Conservation (phyloP, 495 filamentous ascomycete species). For the Thozetella sp. region DNA sequence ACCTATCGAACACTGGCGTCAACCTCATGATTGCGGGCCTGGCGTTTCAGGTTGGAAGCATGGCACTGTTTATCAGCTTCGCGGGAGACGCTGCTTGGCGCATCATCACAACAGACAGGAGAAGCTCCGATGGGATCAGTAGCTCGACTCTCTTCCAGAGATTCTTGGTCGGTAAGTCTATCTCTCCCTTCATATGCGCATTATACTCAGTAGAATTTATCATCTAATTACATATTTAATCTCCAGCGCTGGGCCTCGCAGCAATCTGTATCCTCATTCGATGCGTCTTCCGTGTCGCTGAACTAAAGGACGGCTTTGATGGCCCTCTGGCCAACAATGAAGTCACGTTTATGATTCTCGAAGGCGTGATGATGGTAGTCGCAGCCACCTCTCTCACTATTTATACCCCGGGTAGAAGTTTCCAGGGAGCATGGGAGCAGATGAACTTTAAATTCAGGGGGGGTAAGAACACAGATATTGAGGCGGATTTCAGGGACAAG, state of each 20-base stretch:
- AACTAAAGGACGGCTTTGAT: conserved; percentile 41
- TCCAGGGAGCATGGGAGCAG: conserved; percentile 11
- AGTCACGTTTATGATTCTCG: conserved; percentile 57
- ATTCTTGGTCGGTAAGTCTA: neutral
- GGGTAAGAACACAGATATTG: neutral
- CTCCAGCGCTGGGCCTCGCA: neutral
- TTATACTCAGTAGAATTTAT: neutral
- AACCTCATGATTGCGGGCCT: conserved; percentile 68
- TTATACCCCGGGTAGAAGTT: conserved; percentile 32
- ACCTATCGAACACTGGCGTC: conserved; percentile 36
- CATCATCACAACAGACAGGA: neutral
- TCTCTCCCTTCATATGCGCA: neutral
- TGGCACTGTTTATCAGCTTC: conserved; percentile 45
- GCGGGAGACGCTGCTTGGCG: conserved; percentile 19
- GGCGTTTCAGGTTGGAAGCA: conserved; percentile 50
- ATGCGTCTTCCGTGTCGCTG: conserved; percentile 52
- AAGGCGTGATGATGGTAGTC: conserved; percentile 58
- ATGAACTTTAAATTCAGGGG: conserved; percentile 10
- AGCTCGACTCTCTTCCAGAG: neutral
- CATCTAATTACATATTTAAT: neutral
- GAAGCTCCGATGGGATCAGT: neutral
- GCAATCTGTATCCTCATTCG: conserved; percentile 50
- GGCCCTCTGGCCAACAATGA: conserved; percentile 52
- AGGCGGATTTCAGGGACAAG: neutral
- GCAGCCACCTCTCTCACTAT: conserved; percentile 47